Evolutionary conservation across 371 early-diverging fungal species (phyloP).

Genomic region (Dichotomocladium elegans): DNA sequence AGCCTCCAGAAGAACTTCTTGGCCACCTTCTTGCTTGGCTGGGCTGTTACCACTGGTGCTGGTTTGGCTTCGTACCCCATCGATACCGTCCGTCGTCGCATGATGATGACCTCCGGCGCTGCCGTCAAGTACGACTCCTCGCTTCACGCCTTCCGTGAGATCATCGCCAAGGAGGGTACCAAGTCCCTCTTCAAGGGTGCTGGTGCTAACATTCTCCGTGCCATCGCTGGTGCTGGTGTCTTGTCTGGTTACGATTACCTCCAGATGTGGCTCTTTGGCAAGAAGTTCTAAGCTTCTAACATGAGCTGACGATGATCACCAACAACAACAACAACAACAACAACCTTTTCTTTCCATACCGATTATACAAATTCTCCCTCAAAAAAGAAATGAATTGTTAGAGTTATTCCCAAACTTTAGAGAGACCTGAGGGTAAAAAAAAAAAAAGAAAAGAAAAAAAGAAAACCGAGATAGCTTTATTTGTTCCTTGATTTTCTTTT

Average conservation of each 20-base stretch:
- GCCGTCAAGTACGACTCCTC: slow-evolving; percentile 75
- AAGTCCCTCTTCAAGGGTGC: slow-evolving; percentile 83
- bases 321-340: too few relatives aligned
- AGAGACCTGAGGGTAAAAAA: neutral
- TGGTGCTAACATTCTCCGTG: slow-evolving; percentile 80
- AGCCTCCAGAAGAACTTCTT: slow-evolving; percentile 53
- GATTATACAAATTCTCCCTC: too few relatives aligned
- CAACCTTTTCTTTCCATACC: too few relatives aligned
- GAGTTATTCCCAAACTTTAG: neutral
- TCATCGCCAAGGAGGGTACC: slow-evolving; percentile 68
- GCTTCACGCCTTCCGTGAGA: slow-evolving; percentile 63
- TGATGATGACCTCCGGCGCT: slow-evolving; percentile 83
- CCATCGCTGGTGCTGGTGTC: slow-evolving; percentile 77
- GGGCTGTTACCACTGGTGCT: slow-evolving; percentile 71
- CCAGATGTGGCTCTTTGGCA: slow-evolving; percentile 54
- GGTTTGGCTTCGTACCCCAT: slow-evolving; percentile 80
- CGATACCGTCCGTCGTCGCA: slow-evolving; percentile 87
- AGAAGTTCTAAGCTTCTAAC: slow-evolving; percentile 43
- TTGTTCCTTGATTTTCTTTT: neutral
- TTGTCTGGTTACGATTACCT: slow-evolving; percentile 71
- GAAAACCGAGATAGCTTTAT: neutral
- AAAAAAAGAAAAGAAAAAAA: neutral
- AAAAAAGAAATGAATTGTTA: neutral
- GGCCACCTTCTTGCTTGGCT: slow-evolving; percentile 67
- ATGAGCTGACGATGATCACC: too few relatives aligned